phyloP scores from a whole-genome alignment of 371 early-diverging fungal species.

The Mortierella sp. region DNA sequence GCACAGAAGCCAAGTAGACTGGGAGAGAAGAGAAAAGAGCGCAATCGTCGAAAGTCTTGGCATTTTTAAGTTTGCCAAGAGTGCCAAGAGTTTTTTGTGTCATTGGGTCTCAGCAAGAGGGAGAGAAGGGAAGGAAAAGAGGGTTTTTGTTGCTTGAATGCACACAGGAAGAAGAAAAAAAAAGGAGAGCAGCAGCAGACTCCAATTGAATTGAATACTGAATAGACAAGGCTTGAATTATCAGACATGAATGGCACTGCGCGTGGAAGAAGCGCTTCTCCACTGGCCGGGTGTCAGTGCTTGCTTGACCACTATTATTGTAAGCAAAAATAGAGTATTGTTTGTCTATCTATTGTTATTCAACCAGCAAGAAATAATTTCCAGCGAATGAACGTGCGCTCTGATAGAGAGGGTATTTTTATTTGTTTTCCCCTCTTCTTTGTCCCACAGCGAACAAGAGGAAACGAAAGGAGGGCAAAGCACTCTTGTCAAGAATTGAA shows the following conservation, averaged over 20 bases:
- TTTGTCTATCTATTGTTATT: neutral
- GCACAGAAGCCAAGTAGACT: slow-evolving; percentile 2
- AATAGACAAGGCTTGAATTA: too few relatives aligned
- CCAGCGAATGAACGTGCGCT: slow-evolving; percentile 14
- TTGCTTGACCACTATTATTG: neutral
- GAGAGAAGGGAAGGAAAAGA: neutral
- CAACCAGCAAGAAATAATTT: neutral
- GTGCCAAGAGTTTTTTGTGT: slow-evolving; percentile 19
- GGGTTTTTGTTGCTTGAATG: neutral
- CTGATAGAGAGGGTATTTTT: neutral
- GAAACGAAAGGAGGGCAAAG: slow-evolving; percentile 1
- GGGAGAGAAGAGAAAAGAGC: neutral
- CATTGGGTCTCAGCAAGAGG: slow-evolving; percentile 12
- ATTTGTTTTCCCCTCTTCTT: neutral
- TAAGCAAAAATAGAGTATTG: neutral
- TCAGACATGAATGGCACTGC: neutral
- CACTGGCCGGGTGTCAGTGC: neutral
- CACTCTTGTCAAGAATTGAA: neutral
- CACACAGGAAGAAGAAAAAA: neutral
- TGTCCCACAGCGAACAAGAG: neutral
- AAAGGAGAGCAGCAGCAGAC: neutral
- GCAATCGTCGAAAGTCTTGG: slow-evolving; percentile 47
- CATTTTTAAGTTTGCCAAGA: slow-evolving; percentile 49
- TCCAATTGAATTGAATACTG: neutral
- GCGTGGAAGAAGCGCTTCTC: neutral